These are phyloP conservation scores for Cordyceps militaris DNA, from an alignment of 2,329 filamentous ascomycete species.

Conservation along the genomic window DNA sequence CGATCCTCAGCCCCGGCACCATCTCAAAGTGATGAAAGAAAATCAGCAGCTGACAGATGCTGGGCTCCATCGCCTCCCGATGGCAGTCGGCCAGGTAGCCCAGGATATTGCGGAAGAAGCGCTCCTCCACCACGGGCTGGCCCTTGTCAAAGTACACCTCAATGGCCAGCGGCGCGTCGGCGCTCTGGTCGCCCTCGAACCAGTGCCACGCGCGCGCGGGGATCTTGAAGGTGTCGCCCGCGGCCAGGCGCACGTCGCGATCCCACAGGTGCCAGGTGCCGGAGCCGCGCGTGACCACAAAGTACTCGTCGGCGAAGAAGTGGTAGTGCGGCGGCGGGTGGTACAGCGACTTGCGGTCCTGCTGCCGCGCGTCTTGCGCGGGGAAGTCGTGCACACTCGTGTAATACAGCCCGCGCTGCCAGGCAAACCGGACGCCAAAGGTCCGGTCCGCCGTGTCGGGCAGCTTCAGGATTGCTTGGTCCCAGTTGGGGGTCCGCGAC, in stretches of 20 bases:
- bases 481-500: neutral
- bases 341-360: slow-evolving; percentile 3
- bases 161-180: slow-evolving; percentile 7
- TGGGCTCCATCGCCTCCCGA: slow-evolving; percentile 12
- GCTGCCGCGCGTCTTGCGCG: neutral
- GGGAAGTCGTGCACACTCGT: slow-evolving; percentile 8
- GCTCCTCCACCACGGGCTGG: slow-evolving; percentile 17
- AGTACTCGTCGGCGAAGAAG: slow-evolving; percentile 18
- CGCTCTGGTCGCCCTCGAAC: slow-evolving; percentile 15
- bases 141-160: slow-evolving; percentile 14
- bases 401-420: neutral
- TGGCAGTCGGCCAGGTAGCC: slow-evolving; percentile 19
- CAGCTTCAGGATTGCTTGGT: neutral
- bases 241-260: slow-evolving; percentile 3
- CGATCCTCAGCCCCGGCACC: slow-evolving; percentile 11
- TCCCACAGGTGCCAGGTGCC: slow-evolving; percentile 16
- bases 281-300: slow-evolving; percentile 15
- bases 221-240: slow-evolving; percentile 6
- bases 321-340: slow-evolving; percentile 20
- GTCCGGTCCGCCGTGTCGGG: neutral
- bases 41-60: slow-evolving; percentile 19
- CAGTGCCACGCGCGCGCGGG: slow-evolving; percentile 14
- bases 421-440: neutral
- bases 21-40: slow-evolving; percentile 17
- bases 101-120: slow-evolving; percentile 20